phyloP scores from a whole-genome alignment of 306 rosid species.

The Vigna unguiculata region DNA sequence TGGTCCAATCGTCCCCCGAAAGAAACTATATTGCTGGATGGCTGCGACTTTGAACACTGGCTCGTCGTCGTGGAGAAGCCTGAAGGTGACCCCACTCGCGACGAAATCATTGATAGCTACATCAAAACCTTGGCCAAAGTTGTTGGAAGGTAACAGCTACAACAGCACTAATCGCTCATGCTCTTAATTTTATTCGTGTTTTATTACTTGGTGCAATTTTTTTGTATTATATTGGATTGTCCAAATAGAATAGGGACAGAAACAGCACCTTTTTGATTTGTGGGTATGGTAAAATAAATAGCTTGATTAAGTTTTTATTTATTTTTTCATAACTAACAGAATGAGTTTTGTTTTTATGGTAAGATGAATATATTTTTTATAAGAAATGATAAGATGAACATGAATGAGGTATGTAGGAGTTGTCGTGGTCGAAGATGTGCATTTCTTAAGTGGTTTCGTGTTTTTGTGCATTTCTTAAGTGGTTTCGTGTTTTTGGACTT shows the following conservation, averaged over 20 bases:
- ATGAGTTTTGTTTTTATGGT: no score
- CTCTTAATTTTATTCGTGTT: background rate
- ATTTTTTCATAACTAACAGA: background rate
- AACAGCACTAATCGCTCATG: background rate
- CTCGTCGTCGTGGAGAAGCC: conserved; percentile 94
- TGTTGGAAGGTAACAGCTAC: conserved; percentile 68
- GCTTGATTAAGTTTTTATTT: background rate
- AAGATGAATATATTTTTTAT: background rate
- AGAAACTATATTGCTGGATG: conserved; percentile 92
- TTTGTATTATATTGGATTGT: background rate
- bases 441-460: background rate
- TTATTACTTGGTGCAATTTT: background rate
- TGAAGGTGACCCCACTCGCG: conserved; percentile 71
- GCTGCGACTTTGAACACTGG: conserved; percentile 99
- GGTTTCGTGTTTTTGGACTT: background rate
- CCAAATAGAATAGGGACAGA: background rate
- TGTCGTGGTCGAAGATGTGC: background rate
- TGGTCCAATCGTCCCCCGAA: conserved; percentile 96
- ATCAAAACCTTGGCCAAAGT: conserved; percentile 78
- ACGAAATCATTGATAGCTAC: conserved; percentile 77
- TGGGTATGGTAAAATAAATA: background rate
- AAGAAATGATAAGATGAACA: background rate
- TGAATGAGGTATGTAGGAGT: background rate
- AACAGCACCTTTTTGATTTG: no score
- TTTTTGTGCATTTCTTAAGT: background rate